These are phyloP conservation scores for Candida ortonii DNA, from an alignment of 805 yeast species.

Conservation along the genomic window DNA sequence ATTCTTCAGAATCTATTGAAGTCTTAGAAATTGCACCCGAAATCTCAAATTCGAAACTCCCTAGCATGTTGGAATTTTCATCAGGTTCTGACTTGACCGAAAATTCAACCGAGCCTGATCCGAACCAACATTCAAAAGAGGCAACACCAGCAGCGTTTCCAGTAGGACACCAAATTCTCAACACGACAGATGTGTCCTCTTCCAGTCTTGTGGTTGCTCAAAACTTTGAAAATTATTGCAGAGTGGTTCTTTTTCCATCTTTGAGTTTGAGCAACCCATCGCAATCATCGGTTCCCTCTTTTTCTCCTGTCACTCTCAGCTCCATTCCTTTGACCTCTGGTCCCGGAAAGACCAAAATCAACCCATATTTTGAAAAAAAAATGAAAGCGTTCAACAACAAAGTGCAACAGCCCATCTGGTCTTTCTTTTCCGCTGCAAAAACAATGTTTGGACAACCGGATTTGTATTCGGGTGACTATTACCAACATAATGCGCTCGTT, in stretches of 20 bases:
- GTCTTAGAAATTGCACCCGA: conserved; percentile 15
- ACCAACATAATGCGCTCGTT: conserved; percentile 36
- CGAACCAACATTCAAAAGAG: conserved; percentile 5
- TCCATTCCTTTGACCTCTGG: conserved; percentile 1
- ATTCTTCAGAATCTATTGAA: conserved; percentile 8
- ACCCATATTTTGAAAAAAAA: conserved; percentile 27
- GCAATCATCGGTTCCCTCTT: conserved; percentile 6
- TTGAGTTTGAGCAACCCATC: conserved; percentile 7
- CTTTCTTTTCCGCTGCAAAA: conserved; percentile 47
- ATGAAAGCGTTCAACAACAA: conserved; percentile 19
- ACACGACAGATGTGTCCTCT: conserved; percentile 35
- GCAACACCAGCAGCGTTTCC: conserved; percentile 33
- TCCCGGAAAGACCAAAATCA: conserved; percentile 16
- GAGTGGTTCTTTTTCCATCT: conserved; percentile 29
- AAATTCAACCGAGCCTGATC: conserved; percentile 3
- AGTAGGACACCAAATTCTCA: conserved; percentile 29
- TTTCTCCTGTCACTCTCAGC: conserved; percentile 2
- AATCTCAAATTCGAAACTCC: conserved; percentile 19
- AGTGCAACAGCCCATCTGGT: conserved; percentile 51
- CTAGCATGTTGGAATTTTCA: conserved; percentile 9
- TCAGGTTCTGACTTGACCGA: conserved; percentile 6
- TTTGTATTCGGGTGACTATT: conserved; percentile 41
- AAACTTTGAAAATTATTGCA: conserved; percentile 39
- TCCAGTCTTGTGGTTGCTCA: conserved; percentile 36
- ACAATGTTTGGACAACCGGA: conserved; percentile 47